These are phyloP conservation scores for Hypoxylon fragiforme DNA, from an alignment of 495 filamentous ascomycete genomes.

Conservation along the genomic window DNA sequence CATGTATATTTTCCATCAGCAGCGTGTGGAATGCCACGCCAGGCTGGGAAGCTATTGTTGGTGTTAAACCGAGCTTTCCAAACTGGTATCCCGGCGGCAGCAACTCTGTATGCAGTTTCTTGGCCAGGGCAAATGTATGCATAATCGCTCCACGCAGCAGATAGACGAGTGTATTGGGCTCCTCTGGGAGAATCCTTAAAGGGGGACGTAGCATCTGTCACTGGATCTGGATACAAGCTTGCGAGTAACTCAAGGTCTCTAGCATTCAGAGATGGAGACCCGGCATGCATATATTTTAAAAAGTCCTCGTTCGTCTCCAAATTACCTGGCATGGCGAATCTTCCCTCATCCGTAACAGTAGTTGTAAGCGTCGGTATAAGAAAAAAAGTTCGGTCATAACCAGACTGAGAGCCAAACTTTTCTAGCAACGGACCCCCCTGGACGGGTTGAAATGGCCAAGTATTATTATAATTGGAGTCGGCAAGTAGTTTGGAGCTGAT, in stretches of 20 bases:
- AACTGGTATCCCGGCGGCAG: constrained; percentile 36
- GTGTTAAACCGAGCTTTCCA: constrained; percentile 46
- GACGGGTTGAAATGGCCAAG: constrained; percentile 69
- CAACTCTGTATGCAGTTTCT: constrained; percentile 59
- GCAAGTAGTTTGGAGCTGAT: constrained; percentile 60
- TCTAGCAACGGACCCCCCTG: constrained; percentile 57
- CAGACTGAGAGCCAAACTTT: constrained; percentile 52
- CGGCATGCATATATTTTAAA: constrained; percentile 55
- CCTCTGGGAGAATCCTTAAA: constrained; percentile 44
- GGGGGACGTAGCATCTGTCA: constrained; percentile 25
- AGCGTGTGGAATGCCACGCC: constrained; percentile 53
- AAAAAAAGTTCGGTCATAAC: constrained; percentile 53
- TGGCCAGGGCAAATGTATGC: constrained; percentile 65
- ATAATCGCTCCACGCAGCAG: constrained; percentile 66
- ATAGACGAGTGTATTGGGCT: constrained; percentile 57
- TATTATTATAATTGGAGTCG: constrained; percentile 53
- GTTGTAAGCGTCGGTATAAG: constrained; percentile 65
- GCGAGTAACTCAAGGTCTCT: constrained; percentile 56
- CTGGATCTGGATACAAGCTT: constrained; percentile 60
- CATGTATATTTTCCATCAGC: constrained; percentile 46
- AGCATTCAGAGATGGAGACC: constrained; percentile 53
- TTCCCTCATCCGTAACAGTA: constrained; percentile 65
- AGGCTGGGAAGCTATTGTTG: constrained; percentile 53
- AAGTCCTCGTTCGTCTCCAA: constrained; percentile 54
- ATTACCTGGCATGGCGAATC: constrained; percentile 54